Evolutionary conservation across 2,329 filamentous ascomycete species (phyloP), one percentile per base, ranked within the genome.

Genomic region (Neoascochyta sp.): DNA sequence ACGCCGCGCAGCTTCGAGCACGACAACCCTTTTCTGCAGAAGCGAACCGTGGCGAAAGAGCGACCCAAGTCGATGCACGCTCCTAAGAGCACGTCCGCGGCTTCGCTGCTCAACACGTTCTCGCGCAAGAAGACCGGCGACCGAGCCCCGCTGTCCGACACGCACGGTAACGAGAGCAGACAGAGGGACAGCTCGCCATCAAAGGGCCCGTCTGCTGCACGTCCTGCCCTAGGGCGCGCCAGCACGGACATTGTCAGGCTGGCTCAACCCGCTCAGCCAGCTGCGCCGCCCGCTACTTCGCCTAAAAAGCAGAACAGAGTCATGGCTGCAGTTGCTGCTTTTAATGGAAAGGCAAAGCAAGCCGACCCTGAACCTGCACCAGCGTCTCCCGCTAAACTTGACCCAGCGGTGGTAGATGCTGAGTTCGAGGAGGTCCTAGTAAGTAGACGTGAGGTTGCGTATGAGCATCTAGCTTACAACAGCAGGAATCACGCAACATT

Each of bases 401-500:
- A 78, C 44, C 64, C 68, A 1, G 73, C 73, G 43, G 65, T 70
- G n/a, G 67, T 78, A 4, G 82, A 85, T 46, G 69, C 65, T 27
- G 76, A 76, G 26, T 81, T 81, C 37, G 78, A 81, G 49, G 70
- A 71, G 27, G 69, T 81, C 17, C 56, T 81, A 47, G 74, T 78
- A 47, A 57, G 70, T 60, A 24, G 63, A 78, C 75, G 32, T 67
- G 70, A n/a, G 8, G 11, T 19, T 3, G 8, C 9, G 8, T 15
- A 2, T 8, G 16, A 9, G 16, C 12, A 22, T 1, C 14, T 10
- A 23, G 13, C 70, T 47, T 69, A 78, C 40, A 68, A 65, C 6
- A 11, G 1, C 14, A 94, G 63, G 87, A 95, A 58, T 80, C 89
- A 11, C 78, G 90, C 43, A 95, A 96, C 52, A 94, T 96, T 32